Base-by-base conservation (phyloP, 768 basidiomycete species). In the Fomitopsis serialis region DNA sequence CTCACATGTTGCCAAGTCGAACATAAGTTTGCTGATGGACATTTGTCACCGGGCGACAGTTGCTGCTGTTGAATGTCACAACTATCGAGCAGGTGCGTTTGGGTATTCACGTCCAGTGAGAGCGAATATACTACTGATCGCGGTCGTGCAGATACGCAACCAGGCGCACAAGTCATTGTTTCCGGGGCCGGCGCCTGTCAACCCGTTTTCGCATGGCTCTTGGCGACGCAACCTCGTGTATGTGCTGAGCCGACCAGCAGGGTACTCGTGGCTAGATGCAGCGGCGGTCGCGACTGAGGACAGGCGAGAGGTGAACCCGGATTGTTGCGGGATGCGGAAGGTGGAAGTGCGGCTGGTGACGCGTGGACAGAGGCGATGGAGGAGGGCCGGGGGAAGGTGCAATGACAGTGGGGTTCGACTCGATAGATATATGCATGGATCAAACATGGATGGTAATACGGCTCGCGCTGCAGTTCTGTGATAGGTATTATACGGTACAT, bases 71-170 rank as follows among this genome's bases (percentile, higher is more conserved):
- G 57, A 95, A 96, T 68, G 78, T 92, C 34, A 97, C 95, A 9
- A 98, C 94, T n/a, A 93, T 98, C 56, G 95, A 98, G 72, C 92
- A 93, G 79, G 88, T 89, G 67, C 22, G 45, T 13, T 21, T 32
- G 27, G n/a, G 25, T 45, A 19, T 45, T 13, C n/a, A 29, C 42
- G 35, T 13, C 17, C 29, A 32, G 5, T 32, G 29, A 32, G 22
- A 23, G 42, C 34, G 19, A 42, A 15, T 49, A 46, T 43, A 21
- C 23, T 48, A 50, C 53, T 56, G 47, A 48, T 24, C 11, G 1
- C 21, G 21, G 50, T 36, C 23, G 22, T 54, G 42, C 64, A 92
- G 87, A 92, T 96, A 60, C 84, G 94, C 54, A 90, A 87, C 58
- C 84, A 88, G 68, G 89, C 90, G 17, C 88, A 92, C 66, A 85